Base-by-base conservation (phyloP, 352 stramenopile species). In the Phytopythium mirpurense region DNA sequence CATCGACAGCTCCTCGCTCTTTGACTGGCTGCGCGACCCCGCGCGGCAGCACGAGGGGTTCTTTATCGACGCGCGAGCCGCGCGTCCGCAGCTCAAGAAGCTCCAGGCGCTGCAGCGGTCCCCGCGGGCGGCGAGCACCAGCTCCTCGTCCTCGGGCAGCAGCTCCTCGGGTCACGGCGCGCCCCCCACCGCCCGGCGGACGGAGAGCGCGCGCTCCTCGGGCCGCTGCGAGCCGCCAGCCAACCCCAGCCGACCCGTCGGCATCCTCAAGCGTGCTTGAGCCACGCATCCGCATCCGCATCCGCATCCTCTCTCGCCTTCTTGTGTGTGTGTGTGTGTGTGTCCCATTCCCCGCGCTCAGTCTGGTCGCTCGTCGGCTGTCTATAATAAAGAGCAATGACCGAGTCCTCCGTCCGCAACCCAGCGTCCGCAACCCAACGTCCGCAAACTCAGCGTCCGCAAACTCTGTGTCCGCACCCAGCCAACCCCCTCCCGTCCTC, bases 1-100 rank as follows among this genome's bases (percentile, higher is more conserved):
- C 37, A 79, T 94, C 35, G 73, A 90, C 35, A 78, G 62, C 47
- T 90, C 81, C 7, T 61, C 78, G 12, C 60, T 94, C 19, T 92
- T 71, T 44, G 63, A 82, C 38, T 94, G 81, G 79, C 66, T 94
- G 23, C 69, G 68, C 15, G 74, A 87, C 47, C 50, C 64, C 31
- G 51, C 65, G 44, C 81, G 82, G 23, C 59, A 62, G 5, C 65
- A 77, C 27, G 78, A 91, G 48, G 65, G 82, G 45, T 89, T 90
- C 57, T 79, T 80, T 56, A 65, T 93, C 10, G 69, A 78, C 44
- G 63, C 76, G 19, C 65, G 70, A n/a, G 55, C 77, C 2, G 65
- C 72, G 26, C 67, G 89, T 15, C 61, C 64, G 8, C 57, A 70
- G 35, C 57, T 92, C 41, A 61, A 68, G 31, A 65, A 71, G 54